phyloP scores from a whole-genome alignment of 73 alveolate species.

The Breviolum minutum region DNA sequence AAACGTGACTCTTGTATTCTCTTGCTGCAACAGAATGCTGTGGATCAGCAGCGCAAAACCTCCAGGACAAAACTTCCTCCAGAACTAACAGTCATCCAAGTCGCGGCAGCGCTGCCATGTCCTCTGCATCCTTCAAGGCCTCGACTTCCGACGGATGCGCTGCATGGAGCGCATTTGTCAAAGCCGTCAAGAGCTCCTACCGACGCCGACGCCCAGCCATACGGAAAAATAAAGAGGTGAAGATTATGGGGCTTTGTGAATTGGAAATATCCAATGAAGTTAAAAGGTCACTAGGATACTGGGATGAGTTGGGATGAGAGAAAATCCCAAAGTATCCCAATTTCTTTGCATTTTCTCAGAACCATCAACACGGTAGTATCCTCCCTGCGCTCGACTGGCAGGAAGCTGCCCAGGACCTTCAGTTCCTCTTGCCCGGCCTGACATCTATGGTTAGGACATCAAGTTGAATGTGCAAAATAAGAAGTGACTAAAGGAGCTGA shows the following conservation, averaged over 20 bases:
- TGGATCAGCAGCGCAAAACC: too few relatives aligned
- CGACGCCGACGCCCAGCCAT: background rate
- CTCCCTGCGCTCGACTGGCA: slow-evolving; percentile 14
- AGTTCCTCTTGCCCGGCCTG: background rate
- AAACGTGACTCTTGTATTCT: too few relatives aligned
- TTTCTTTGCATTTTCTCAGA: too few relatives aligned
- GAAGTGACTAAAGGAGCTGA: too few relatives aligned
- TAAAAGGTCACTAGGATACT: too few relatives aligned
- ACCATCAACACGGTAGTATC: background rate
- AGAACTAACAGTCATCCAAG: background rate
- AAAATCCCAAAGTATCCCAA: too few relatives aligned
- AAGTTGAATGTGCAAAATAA: too few relatives aligned
- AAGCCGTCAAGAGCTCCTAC: slow-evolving; percentile 10
- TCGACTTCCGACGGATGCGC: slow-evolving; percentile 11
- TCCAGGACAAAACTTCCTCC: background rate
- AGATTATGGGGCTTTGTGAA: too few relatives aligned
- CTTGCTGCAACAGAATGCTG: too few relatives aligned
- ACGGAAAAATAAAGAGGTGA: background rate
- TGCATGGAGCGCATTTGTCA: slow-evolving; percentile 6
- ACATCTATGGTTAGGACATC: background rate
- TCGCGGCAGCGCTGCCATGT: slow-evolving; percentile 53
- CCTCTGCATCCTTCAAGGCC: slow-evolving; percentile 42
- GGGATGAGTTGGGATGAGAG: too few relatives aligned
- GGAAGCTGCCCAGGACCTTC: slow-evolving; percentile 21
- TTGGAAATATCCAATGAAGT: too few relatives aligned